phyloP scores from a whole-genome alignment of 805 yeast genomes.

The Candida coquimbonensis region DNA sequence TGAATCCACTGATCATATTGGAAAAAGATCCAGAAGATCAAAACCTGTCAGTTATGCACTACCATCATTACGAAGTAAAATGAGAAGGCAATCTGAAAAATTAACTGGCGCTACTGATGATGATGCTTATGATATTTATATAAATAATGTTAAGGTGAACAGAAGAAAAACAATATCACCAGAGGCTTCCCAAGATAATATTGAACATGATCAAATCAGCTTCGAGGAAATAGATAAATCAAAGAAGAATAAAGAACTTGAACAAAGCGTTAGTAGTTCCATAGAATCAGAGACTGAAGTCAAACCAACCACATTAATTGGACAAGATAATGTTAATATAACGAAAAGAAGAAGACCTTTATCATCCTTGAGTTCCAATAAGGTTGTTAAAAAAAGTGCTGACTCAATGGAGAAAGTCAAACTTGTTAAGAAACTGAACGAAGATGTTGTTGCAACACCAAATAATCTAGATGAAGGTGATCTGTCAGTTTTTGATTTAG shows the following conservation, averaged over 20 bases:
- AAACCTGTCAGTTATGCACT: constrained; percentile 58
- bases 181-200: constrained; percentile 1
- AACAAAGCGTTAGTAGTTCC: constrained; percentile 7
- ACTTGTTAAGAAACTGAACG: constrained; percentile 1
- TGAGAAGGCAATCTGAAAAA: constrained; percentile 58
- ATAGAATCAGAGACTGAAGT: constrained; percentile 9
- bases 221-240: background rate
- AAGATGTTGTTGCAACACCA: background rate
- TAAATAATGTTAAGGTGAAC: constrained; percentile 3
- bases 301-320: constrained; percentile 11
- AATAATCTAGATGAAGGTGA: constrained; percentile 14
- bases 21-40: constrained; percentile 39
- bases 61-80: constrained; percentile 59
- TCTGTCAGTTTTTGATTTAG: constrained; percentile 24
- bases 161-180: constrained; percentile 5
- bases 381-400: constrained; percentile 8
- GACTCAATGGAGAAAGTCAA: constrained; percentile 5
- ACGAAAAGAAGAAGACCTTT: constrained; percentile 24
- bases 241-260: constrained; percentile 1
- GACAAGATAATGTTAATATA: constrained; percentile 17
- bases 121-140: constrained; percentile 8
- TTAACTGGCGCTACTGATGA: constrained; percentile 51
- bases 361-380: constrained; percentile 11
- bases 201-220: background rate
- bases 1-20: constrained; percentile 13